Evolutionary conservation across 306 rosid species (phyloP).

Genomic region (Hippophae rhamnoides): DNA sequence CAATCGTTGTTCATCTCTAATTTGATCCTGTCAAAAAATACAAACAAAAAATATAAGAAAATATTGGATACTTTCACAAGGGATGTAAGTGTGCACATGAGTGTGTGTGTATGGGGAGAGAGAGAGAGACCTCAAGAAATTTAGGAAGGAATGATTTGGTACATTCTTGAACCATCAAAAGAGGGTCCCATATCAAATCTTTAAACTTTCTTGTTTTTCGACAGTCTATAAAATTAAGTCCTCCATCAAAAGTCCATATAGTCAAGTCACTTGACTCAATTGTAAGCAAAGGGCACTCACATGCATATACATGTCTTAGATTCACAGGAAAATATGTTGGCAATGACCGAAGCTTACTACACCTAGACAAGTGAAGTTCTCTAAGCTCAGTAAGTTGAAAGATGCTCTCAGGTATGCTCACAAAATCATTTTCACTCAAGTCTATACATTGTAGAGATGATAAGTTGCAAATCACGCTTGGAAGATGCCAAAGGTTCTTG

Average conservation of each 20-base stretch:
- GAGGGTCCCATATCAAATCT: neutral
- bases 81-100: no score
- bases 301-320: slow-evolving; percentile 1
- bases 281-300: slow-evolving; percentile 7
- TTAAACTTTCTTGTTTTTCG: neutral
- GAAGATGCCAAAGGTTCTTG: slow-evolving; percentile 12
- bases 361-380: slow-evolving; percentile 9
- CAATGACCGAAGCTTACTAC: slow-evolving; percentile 14
- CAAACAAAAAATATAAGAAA: neutral
- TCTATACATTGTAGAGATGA: slow-evolving; percentile 13
- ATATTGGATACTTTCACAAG: no score
- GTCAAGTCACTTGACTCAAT: slow-evolving; percentile 4
- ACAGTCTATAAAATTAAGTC: neutral
- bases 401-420: slow-evolving; percentile 6
- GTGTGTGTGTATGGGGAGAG: no score
- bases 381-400: slow-evolving; percentile 5
- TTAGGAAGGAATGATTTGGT: neutral
- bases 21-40: slow-evolving; percentile 1
- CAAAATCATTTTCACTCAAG: slow-evolving; percentile 14
- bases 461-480: slow-evolving; percentile 4
- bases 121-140: neutral
- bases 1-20: neutral
- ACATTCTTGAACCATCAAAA: neutral
- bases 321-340: slow-evolving; percentile 7
- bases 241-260: neutral